A percentile compares a stretch with the other conserved stretches of the same genome.
phyloP scores from a whole-genome alignment of 768 basidiomycete species.

The Naganishia onofrii region DNA sequence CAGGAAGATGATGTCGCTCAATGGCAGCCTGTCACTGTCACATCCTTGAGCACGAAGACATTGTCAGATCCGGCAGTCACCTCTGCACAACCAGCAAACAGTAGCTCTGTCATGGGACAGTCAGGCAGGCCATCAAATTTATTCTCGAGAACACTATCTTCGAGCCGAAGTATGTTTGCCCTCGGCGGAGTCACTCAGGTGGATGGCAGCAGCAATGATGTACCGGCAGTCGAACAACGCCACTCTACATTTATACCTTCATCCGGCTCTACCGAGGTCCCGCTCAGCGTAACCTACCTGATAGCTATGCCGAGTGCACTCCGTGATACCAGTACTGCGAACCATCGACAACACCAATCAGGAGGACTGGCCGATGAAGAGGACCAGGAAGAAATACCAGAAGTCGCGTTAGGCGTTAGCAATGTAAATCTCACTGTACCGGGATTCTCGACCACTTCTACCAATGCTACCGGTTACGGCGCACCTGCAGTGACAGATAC shows the following conservation, averaged over 20 bases:
- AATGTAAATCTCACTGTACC: constrained; percentile 14
- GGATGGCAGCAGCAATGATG: not conserved
- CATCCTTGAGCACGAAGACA: constrained; percentile 11
- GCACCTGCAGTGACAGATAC: not conserved
- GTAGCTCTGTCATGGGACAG: not conserved
- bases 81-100: not conserved
- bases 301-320: constrained; percentile 27
- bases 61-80: not conserved
- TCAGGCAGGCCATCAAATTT: constrained; percentile 1
- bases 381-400: constrained; percentile 27
- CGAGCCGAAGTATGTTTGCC: constrained; percentile 1
- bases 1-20: constrained; percentile 18
- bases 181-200: not conserved
- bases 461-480: not conserved
- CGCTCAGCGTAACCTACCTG: constrained; percentile 25
- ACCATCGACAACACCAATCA: not conserved
- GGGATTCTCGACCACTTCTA: not conserved
- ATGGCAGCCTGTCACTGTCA: constrained; percentile 25
- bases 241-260: constrained; percentile 8
- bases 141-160: constrained; percentile 19
- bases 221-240: not conserved
- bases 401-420: constrained; percentile 24
- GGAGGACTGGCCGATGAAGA: not conserved
- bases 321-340: not conserved
- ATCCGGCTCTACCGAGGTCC: not conserved